Evolutionary conservation across 371 early-diverging fungal species (phyloP).

Genomic region (Mucor piriformis): DNA sequence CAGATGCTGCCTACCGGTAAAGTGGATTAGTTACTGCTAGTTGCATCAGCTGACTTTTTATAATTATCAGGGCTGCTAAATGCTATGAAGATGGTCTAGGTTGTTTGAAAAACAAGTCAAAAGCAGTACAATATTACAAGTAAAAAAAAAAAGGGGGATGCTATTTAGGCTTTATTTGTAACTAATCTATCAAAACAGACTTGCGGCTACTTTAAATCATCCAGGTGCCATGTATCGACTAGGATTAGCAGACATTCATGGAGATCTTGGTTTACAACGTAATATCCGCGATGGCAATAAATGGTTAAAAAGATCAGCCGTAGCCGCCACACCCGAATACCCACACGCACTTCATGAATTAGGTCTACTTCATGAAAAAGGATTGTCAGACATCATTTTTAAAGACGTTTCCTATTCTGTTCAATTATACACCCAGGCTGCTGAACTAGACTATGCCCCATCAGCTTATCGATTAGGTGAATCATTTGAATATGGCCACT

Average conservation of each 20-base stretch:
- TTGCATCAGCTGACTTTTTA: background rate
- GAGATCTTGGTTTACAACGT: constrained; percentile 61
- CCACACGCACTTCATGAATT: constrained; percentile 82
- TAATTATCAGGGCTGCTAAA: constrained; percentile 53
- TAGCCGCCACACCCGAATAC: constrained; percentile 71
- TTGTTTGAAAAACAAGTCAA: constrained; percentile 57
- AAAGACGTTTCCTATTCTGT: constrained; percentile 72
- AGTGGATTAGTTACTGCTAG: background rate
- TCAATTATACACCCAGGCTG: constrained; percentile 68
- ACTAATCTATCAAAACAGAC: background rate
- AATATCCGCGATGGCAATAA: constrained; percentile 76
- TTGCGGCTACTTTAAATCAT: constrained; percentile 68
- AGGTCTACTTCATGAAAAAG: constrained; percentile 70
- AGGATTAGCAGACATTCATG: constrained; percentile 70
- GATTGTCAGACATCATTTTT: constrained; percentile 69
- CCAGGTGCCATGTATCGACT: constrained; percentile 76
- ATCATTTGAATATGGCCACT: constrained; percentile 75
- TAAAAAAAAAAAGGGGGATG: constrained; percentile 17
- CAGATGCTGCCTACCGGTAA: constrained; percentile 65
- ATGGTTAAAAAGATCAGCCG: constrained; percentile 78
- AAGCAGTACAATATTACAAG: constrained; percentile 72
- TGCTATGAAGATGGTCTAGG: constrained; percentile 74
- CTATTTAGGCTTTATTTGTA: background rate
- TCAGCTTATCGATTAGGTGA: constrained; percentile 78
- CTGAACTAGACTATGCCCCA: constrained; percentile 74